Evolutionary conservation across 169 alveolate species (phyloP), one percentile per base, ranked within the genome.

Genomic region (Plasmodium blacklocki): DNA sequence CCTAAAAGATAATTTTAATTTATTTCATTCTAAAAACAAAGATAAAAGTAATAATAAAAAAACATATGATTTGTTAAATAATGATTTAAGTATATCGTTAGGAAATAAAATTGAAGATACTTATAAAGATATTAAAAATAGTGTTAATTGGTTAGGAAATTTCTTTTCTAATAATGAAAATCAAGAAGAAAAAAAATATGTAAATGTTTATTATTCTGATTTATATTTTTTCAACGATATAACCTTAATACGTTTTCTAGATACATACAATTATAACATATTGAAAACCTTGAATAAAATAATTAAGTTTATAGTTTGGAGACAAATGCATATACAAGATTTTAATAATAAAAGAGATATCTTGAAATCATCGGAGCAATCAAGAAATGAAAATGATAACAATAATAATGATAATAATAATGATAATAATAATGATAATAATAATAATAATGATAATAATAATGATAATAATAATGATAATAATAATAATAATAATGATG

Each of bases 21-120:
- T 18, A 29, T 11, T 39, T 1, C 14, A 18, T 47, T 15, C 8
- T 3, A 49, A n/a, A 19, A 29, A 18, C 19, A 66, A 66, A 23
- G 23, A 21, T 23, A 50, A 47, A 45, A 70, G 29, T 1, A 67
- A 66, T 29, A 70, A 71, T 9, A 66, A 78, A 21, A 78, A 64
- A 49, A 0, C 73, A 39, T 66, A 78, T 58, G 89, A 78, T 45
- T 8, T 78, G 19, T 71, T 66, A 70, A 78, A 66, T 45, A 78
- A 78, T 3, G 89, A 78, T 7, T 52, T 78, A 11, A 29, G 89
- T n/a, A 45, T 14, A 3, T 23, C 56, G n/a, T 52, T 78, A 43
- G 71, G 89, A 21, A 78, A 78, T 39, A 78, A 78, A 66, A 66
- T 78, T 8, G 89, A 78, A 78, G 89, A 78, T 58, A 78, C 89